Evolutionary conservation across 2,329 filamentous ascomycete species (phyloP), one percentile per base, ranked within the genome.

Genomic region (Aspergillus alliaceus): DNA sequence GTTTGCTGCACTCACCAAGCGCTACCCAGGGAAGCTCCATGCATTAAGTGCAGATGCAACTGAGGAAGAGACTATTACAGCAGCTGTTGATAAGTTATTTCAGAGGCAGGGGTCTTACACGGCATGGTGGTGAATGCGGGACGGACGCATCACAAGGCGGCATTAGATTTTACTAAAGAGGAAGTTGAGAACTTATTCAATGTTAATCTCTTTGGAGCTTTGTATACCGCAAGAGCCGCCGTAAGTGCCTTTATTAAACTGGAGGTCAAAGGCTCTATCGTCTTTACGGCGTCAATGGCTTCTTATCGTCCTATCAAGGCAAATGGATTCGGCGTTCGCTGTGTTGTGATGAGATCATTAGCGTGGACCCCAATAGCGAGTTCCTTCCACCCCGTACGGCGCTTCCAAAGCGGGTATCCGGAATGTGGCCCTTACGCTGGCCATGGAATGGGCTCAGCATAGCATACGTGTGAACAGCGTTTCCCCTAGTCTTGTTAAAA

Each of bases 381-480:
- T 68, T 58, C 77, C 66, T 53, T 78, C 64, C 37, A 75, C 66
- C 53, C 75, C 77, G 0, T 80, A 80, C 48, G 76, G 77, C 6
- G 77, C 77, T 2, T 74, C 72, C 15, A 81, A 80, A 65, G 78
- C 75, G 3, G 77, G 75, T 0, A 66, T 79, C 1, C 68, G 75
- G 12, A 78, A 79, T 57, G 76, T 79, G 75, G 73, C 73, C 4
- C 75, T 77, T 47, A 77, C 74, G 0, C 52, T 91, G 9, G 88
- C 88, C 0, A 87, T 85, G 0, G 89, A 91, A 72, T 91, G 88
- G 88, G 86, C 85, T 0, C 73, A 78, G 2, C 80, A 86, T 66
- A 88, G 88, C 1, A 89, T 91, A 59, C 75, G 87, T 2, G 86
- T 89, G 6, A 91, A 91, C 64, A 84, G 79, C 15, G 79, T 91